These are phyloP conservation scores for Sporothrix phasma DNA, from an alignment of 2,329 filamentous ascomycete genomes.

Conservation along the genomic window DNA sequence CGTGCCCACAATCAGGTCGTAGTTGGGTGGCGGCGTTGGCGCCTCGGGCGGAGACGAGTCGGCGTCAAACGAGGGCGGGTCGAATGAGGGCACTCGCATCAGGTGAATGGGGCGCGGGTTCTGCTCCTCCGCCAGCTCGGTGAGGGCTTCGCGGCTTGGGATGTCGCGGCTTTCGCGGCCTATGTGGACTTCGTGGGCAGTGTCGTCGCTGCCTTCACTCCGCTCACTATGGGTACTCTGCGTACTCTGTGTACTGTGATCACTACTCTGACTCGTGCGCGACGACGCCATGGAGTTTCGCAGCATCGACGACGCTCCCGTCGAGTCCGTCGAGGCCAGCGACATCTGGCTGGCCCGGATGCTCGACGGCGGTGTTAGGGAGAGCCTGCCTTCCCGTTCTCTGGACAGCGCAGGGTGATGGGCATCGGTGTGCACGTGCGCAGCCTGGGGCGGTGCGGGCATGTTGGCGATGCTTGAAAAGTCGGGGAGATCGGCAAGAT, in stretches of 20 bases:
- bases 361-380: conserved; percentile 11
- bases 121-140: conserved; percentile 19
- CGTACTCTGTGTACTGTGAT: too few species aligned
- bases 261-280: too few species aligned
- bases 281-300: too few species aligned
- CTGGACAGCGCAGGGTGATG: not conserved
- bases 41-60: conserved; percentile 57
- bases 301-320: too few species aligned
- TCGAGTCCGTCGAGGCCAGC: not conserved
- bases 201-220: too few species aligned
- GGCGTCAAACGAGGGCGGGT: conserved; percentile 78
- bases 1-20: conserved; percentile 66
- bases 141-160: conserved; percentile 8
- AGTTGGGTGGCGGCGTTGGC: conserved; percentile 70
- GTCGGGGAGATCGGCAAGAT: not conserved
- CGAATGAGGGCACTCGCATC: conserved; percentile 72
- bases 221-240: too few species aligned
- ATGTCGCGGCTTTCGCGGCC: not conserved
- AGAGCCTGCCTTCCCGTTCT: conserved; percentile 11
- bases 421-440: conserved; percentile 36
- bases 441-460: conserved; percentile 45
- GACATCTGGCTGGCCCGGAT: not conserved
- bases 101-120: conserved; percentile 70
- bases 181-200: too few species aligned
- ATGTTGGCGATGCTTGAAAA: conserved; percentile 20